phyloP scores from a whole-genome alignment of 2,329 filamentous ascomycete species.

The Cordyceps javanica region DNA sequence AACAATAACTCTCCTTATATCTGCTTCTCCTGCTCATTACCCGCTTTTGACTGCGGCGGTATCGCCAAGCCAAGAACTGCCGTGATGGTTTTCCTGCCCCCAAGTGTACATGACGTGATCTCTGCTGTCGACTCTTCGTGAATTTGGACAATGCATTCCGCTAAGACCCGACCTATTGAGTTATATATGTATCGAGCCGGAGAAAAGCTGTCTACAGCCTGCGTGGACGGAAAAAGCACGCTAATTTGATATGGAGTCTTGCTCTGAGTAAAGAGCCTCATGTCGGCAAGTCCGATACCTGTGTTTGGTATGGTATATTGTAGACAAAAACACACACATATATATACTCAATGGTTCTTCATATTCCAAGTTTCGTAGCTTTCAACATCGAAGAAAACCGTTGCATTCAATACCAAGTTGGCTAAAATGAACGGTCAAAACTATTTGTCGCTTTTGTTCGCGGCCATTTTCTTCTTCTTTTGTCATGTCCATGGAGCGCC shows the following conservation, averaged over 20 bases:
- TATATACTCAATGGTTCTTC: background rate
- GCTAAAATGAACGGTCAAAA: background rate
- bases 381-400: background rate
- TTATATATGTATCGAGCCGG: background rate
- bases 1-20: too few relatives aligned
- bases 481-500: background rate
- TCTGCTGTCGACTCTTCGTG: background rate
- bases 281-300: background rate
- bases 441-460: background rate
- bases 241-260: background rate
- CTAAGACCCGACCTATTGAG: background rate
- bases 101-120: background rate
- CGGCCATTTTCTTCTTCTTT: background rate
- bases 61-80: background rate
- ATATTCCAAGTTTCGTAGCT: background rate
- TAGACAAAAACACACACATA: background rate
- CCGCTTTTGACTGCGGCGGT: background rate
- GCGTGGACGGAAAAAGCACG: background rate
- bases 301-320: background rate
- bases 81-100: background rate
- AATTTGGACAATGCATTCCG: background rate
- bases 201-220: background rate
- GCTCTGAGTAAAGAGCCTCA: background rate
- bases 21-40: too few relatives aligned
- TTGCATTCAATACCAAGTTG: background rate